These are phyloP conservation scores for Exidia glandulosa DNA, from an alignment of 768 basidiomycete genomes.

Conservation along the genomic window DNA sequence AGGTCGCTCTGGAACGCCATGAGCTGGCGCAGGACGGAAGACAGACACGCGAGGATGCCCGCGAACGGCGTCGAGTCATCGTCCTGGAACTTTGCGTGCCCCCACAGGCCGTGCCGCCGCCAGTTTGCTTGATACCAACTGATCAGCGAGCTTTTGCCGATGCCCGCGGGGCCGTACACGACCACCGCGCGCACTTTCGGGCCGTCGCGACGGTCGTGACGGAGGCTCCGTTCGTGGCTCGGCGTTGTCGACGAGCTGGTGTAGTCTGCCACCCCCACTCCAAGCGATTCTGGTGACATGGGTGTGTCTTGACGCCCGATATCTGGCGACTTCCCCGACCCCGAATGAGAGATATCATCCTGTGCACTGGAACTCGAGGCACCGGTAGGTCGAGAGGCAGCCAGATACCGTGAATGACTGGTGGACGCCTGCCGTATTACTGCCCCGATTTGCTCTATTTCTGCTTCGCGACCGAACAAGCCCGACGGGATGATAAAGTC, in stretches of 20 bases:
- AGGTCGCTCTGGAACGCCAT: constrained; percentile 66
- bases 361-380: neutral
- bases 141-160: constrained; percentile 69
- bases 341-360: neutral
- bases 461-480: constrained; percentile 64
- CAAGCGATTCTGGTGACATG: neutral
- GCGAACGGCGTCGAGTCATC: constrained; percentile 59
- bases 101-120: constrained; percentile 67
- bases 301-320: neutral
- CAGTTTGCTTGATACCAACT: constrained; percentile 62
- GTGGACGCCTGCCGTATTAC: constrained; percentile 43
- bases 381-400: constrained; percentile 14
- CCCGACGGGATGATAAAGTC: constrained; percentile 12
- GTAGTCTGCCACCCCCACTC: neutral
- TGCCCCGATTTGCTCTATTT: constrained; percentile 55
- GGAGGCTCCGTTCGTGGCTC: neutral
- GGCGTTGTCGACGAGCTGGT: neutral
- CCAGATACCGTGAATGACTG: constrained; percentile 47
- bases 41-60: constrained; percentile 54
- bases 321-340: neutral
- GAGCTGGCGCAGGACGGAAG: constrained; percentile 60
- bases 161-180: constrained; percentile 17
- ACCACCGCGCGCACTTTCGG: neutral
- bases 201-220: neutral
- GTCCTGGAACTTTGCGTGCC: constrained; percentile 62